Conservation (phyloP, 306 rosid species). For the Casuarina cunninghamiana region DNA sequence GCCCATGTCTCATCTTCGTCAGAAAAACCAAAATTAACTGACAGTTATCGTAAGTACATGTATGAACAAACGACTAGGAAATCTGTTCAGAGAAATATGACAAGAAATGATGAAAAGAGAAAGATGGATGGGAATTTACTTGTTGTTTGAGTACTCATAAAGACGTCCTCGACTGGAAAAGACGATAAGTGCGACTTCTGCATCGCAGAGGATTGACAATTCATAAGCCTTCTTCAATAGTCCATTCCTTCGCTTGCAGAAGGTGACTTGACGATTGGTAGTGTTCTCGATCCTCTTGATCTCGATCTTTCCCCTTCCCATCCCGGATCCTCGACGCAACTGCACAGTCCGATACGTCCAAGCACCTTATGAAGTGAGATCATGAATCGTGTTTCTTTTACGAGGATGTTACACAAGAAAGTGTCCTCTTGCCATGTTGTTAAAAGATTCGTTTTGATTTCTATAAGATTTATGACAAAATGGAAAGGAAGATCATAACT, state of each 20-base stretch:
- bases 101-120: background rate
- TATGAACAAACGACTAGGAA: background rate
- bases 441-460: background rate
- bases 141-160: constrained; percentile 85
- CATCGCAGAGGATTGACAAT: constrained; percentile 89
- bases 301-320: constrained; percentile 96
- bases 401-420: too few relatives aligned
- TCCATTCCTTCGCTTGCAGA: constrained; percentile 94
- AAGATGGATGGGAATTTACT: constrained; percentile 28
- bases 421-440: too few relatives aligned
- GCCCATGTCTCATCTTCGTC: background rate
- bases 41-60: background rate
- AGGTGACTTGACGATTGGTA: constrained; percentile 86
- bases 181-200: constrained; percentile 85
- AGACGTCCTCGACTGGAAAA: constrained; percentile 93
- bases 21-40: background rate
- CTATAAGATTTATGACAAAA: background rate
- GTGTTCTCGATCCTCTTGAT: constrained; percentile 95
- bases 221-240: constrained; percentile 92
- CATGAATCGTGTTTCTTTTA: background rate
- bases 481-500: too few relatives aligned
- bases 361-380: background rate
- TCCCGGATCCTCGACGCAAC: constrained; percentile 8
- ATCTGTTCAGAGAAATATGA: background rate
- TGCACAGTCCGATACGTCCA: background rate